phyloP scores from a whole-genome alignment of 768 basidiomycete species.

The Hydnomerulius pinastri region DNA sequence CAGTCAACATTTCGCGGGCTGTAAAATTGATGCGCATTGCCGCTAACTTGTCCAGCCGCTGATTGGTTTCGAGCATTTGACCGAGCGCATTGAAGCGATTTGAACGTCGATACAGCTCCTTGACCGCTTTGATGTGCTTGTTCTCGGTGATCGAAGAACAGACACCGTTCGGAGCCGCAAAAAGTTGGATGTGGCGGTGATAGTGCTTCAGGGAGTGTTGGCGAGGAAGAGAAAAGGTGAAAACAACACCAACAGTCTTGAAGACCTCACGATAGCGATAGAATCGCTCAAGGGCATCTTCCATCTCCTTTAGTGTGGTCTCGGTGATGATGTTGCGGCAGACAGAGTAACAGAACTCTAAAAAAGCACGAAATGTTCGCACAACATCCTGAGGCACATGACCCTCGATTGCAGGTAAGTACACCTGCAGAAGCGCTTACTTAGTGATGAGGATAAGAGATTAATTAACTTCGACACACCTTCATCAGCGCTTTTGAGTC shows the following conservation, averaged over 20 bases:
- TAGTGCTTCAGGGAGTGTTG: slow-evolving; percentile 39
- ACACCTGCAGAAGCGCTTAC: slow-evolving; percentile 16
- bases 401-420: slow-evolving; percentile 24
- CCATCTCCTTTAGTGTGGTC: slow-evolving; percentile 14
- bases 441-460: too few species aligned
- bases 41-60: slow-evolving; percentile 30
- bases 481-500: slow-evolving; percentile 41
- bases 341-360: slow-evolving; percentile 35
- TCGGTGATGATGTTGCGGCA: slow-evolving; percentile 18
- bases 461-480: too few species aligned
- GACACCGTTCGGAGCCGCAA: slow-evolving; percentile 37
- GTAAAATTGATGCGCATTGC: slow-evolving; percentile 20
- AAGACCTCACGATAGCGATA: slow-evolving; percentile 26
- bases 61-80: slow-evolving; percentile 35
- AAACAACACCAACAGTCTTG: slow-evolving; percentile 6
- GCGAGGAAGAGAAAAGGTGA: slow-evolving; percentile 26
- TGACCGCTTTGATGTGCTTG: slow-evolving; percentile 39
- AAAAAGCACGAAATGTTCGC: slow-evolving; percentile 15
- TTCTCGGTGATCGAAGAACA: slow-evolving; percentile 39
- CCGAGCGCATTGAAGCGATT: slow-evolving; percentile 23
- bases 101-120: slow-evolving; percentile 33
- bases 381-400: slow-evolving; percentile 19
- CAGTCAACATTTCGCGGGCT: slow-evolving; percentile 22
- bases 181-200: slow-evolving; percentile 19
- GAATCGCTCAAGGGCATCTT: slow-evolving; percentile 19